These are phyloP conservation scores for Fusarium sp. DNA, from an alignment of 2,329 filamentous ascomycete species.

Conservation along the genomic window DNA sequence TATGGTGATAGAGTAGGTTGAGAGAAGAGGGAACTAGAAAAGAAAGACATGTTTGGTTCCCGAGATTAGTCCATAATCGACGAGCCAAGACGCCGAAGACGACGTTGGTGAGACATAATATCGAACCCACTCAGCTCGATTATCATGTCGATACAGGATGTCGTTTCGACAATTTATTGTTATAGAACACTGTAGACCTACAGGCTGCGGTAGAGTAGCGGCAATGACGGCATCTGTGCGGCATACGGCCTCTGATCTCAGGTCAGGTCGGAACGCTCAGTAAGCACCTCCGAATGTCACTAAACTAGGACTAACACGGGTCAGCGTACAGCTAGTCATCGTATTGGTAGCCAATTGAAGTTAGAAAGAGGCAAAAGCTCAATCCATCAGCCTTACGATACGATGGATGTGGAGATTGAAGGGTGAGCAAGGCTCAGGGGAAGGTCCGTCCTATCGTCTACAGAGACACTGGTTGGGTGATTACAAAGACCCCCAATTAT, in stretches of 20 bases:
- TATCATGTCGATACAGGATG: not conserved
- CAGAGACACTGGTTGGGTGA: not conserved
- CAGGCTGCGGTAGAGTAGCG: not conserved
- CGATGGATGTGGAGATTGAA: not conserved
- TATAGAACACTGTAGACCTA: not conserved
- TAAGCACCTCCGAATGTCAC: not conserved
- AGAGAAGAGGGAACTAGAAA: not conserved
- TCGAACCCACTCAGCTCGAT: not conserved
- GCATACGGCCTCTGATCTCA: not conserved
- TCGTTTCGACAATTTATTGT: fast-evolving
- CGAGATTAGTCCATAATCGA: not conserved
- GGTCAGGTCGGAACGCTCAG: not conserved
- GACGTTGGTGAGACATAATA: not conserved
- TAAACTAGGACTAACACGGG: not conserved
- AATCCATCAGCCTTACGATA: not conserved
- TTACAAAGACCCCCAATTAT: not conserved
- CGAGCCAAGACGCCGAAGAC: no score
- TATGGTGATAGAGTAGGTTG: fast-evolving
- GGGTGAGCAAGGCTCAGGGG: not conserved
- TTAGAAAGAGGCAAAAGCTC: not conserved
- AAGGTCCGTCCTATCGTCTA: not conserved
- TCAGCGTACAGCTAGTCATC: not conserved
- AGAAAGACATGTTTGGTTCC: no score
- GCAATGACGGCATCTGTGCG: not conserved
- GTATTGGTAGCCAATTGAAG: not conserved